Base-by-base conservation (phyloP, 805 yeast genomes). In the Cyberlindnera xishuangbannaensis region DNA sequence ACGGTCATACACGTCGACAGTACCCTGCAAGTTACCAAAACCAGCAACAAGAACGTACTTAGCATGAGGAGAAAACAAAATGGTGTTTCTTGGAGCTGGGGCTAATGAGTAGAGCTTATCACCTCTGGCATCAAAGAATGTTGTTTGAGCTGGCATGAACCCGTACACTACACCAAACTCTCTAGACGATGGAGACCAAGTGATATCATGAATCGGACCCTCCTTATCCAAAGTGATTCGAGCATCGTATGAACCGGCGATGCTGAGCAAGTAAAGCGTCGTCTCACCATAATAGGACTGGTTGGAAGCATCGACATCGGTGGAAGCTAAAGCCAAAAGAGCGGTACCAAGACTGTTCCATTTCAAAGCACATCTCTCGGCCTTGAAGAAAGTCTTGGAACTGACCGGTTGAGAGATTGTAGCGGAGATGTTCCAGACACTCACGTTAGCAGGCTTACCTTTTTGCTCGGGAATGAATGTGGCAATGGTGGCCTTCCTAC, bases 101-200 rank as follows among this genome's bases (percentile, higher is more conserved):
- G 95, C 90, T 51, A 92, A 69, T 2, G 86, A 73, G 57, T 81
- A 83, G 45, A 87, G 78, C 15, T 78, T 69, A 56, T 87, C 85
- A 44, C 97, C 98, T 51, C 97, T 76, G 18, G 95, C 76, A 62
- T 92, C 97, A 53, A 90, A 92, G 51, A 92, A 86, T 9, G 95
- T 78, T 17, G 97, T 88, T 51, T 83, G 81, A 18, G 96, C 85
- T 3, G 99, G 99, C 97, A 92, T 92, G 64, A 76, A 88, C 20
- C 98, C 99, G 55, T 88, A 88, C 36, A 84, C 86, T 27, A 92
- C 98, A 40, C 96, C 97, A 66, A 92, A 94, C 64, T 92, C 97
- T 48, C 95, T 74, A 14, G 95, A 85, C 32, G 87, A 77, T 39
- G 97, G 96, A 17, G 95, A 83, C 99, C 99, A 92, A 15, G 92